These are phyloP conservation scores for Pythium volutum DNA, from an alignment of 352 stramenopile genomes.

Conservation along the genomic window DNA sequence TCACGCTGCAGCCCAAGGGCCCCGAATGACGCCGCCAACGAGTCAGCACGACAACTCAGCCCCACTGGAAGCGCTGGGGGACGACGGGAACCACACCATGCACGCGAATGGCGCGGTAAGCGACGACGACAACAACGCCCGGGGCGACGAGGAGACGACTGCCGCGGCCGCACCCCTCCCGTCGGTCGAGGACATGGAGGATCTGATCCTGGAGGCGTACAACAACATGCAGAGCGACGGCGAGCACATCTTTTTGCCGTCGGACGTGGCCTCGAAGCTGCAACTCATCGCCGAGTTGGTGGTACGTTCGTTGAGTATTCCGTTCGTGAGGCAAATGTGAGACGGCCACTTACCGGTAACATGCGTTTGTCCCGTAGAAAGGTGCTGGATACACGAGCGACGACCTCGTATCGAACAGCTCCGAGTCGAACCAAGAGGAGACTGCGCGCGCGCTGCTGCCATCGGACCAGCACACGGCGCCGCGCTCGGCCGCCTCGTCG, in stretches of 20 bases:
- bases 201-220: slow-evolving; percentile 78
- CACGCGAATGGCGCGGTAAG: neutral
- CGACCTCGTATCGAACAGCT: slow-evolving; percentile 21
- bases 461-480: neutral
- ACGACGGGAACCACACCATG: neutral
- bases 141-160: slow-evolving; percentile 19
- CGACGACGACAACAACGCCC: neutral
- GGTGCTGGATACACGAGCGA: slow-evolving; percentile 22
- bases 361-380: slow-evolving; percentile 7
- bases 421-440: slow-evolving; percentile 24
- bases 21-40: slow-evolving; percentile 5
- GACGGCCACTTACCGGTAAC: neutral
- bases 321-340: neutral
- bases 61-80: neutral
- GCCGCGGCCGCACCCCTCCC: slow-evolving; percentile 13
- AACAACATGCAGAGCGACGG: slow-evolving; percentile 83
- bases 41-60: neutral
- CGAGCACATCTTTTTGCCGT: slow-evolving; percentile 72
- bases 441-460: neutral
- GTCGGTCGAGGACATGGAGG: slow-evolving; percentile 51
- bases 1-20: neutral
- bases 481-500: slow-evolving; percentile 9
- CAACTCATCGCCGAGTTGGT: slow-evolving; percentile 56
- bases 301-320: slow-evolving; percentile 31
- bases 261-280: slow-evolving; percentile 63